These are phyloP conservation scores for Flaveria linearis DNA, from an alignment of 129 eudicot species.

Conservation along the genomic window DNA sequence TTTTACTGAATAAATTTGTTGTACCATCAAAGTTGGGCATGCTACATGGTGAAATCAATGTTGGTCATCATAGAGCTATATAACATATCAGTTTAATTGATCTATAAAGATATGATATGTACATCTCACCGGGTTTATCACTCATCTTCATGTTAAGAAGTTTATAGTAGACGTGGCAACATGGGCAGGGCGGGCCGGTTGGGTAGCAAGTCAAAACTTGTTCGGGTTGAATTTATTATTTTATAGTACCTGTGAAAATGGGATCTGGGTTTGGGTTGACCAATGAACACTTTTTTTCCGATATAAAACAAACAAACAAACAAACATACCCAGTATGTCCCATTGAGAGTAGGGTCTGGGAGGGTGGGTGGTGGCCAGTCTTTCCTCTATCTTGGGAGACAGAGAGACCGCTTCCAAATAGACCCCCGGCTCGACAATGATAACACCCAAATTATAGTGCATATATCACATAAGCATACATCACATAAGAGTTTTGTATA, in stretches of 20 bases:
- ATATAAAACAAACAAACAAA: background rate
- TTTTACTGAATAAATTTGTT: too few species aligned
- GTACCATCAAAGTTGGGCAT: too few species aligned
- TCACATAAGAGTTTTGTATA: too few species aligned
- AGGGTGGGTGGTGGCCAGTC: too few species aligned
- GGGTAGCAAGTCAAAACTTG: background rate
- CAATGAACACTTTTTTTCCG: background rate
- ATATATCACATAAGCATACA: too few species aligned
- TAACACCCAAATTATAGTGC: too few species aligned
- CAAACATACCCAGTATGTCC: too few species aligned
- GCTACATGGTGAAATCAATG: too few species aligned
- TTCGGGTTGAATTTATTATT: background rate
- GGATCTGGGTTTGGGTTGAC: slow-evolving; percentile 1
- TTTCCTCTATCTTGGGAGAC: too few species aligned
- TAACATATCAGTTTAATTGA: background rate
- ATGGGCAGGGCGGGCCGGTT: background rate
- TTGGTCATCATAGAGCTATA: background rate
- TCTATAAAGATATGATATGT: background rate
- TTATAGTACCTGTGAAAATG: background rate
- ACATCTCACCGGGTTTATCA: background rate
- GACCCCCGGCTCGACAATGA: too few species aligned
- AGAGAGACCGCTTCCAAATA: too few species aligned
- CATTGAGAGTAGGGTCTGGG: too few species aligned
- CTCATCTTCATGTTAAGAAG: background rate
- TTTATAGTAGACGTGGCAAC: background rate